Evolutionary conservation across 1,284 basidiomycete species (phyloP).

Genomic region (Caloboletus inedulis): DNA sequence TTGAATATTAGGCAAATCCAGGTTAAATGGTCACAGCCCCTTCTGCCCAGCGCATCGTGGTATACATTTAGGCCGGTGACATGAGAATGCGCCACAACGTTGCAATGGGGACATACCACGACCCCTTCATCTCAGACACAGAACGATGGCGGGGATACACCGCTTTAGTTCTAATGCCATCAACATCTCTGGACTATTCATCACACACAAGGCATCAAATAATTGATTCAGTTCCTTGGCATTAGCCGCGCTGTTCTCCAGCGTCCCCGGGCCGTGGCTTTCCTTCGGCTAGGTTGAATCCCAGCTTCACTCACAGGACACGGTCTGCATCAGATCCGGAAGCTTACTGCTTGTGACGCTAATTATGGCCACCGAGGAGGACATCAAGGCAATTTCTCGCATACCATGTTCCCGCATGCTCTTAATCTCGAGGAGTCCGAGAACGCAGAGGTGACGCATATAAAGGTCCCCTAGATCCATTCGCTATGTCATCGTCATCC

Average conservation of each 20-base stretch:
- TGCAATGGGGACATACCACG: conserved; percentile 12
- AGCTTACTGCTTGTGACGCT: conserved; percentile 14
- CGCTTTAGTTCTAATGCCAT: conserved; percentile 17
- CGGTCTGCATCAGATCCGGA: conserved; percentile 21
- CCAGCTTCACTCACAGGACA: conserved; percentile 23
- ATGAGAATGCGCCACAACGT: conserved; percentile 29
- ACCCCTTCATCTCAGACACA: conserved; percentile 18
- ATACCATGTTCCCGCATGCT: conserved; percentile 16
- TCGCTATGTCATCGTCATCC: conserved; percentile 16
- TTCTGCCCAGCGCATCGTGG: conserved; percentile 20
- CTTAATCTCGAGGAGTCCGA: conserved; percentile 13
- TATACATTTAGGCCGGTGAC: conserved; percentile 13
- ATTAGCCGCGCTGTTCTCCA: conserved; percentile 17
- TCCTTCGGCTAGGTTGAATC: conserved; percentile 26
- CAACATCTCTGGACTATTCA: conserved; percentile 4
- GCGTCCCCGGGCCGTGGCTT: conserved; percentile 23
- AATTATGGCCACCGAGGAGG: conserved; percentile 30
- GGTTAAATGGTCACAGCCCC: conserved; percentile 21
- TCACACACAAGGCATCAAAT: conserved; percentile 19
- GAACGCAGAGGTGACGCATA: conserved; percentile 11
- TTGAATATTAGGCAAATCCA: conserved; percentile 8
- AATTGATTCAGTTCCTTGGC: conserved; percentile 12
- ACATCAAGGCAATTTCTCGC: conserved; percentile 19
- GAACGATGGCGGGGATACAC: conserved; percentile 3
- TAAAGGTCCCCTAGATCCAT: conserved; percentile 18